Base-by-base conservation (phyloP, 805 yeast genomes). In the Barnettozyma botsteinii region DNA sequence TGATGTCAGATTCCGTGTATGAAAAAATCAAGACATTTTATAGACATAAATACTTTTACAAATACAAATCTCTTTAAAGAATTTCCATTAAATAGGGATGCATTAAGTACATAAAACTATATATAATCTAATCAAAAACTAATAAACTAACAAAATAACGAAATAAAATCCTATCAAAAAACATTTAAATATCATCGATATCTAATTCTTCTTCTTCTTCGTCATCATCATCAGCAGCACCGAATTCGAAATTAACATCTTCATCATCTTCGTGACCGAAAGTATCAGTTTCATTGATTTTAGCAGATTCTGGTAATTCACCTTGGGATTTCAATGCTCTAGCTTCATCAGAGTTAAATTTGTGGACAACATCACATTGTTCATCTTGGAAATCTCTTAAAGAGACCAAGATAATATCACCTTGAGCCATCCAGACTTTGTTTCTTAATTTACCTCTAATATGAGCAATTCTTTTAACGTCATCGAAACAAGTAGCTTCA, bases 381-480 rank as follows among this genome's bases (percentile, higher is more conserved):
- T 86, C 96, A 59, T 91, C 97, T 69, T 93, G 97, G 79, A 93
- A 93, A 60, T 93, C 99, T 75, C 99, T 88, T 56, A 93, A 77
- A 7, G 96, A 89, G 35, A 91, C 93, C 60, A 93, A 72, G 53
- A 93, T 87, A 56, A 93, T 93, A 64, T 93, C 99, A 71, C 98
- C 98, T 66, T 88, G 98, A 35, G 85, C 85, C 87, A 93, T 89
- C 99, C 99, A 93, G 46, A 93, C 98, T 78, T 91, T 93, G 82
- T 93, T 93, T 77, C 99, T 85, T 70, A 93, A 77, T 64, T 93
- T 93, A 57, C 99, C 99, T 76, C 99, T 86, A 60, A 93, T 93
- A 62, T 91, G 98, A 15, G 95, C 98, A 78, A 88, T 77, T 73
- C 99, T 81, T 63, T 80, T 85, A 53, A 74, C 72, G 50, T 95